phyloP scores from a whole-genome alignment of 176 grass and related monocot genomes.

The Oryza meyeriana region DNA sequence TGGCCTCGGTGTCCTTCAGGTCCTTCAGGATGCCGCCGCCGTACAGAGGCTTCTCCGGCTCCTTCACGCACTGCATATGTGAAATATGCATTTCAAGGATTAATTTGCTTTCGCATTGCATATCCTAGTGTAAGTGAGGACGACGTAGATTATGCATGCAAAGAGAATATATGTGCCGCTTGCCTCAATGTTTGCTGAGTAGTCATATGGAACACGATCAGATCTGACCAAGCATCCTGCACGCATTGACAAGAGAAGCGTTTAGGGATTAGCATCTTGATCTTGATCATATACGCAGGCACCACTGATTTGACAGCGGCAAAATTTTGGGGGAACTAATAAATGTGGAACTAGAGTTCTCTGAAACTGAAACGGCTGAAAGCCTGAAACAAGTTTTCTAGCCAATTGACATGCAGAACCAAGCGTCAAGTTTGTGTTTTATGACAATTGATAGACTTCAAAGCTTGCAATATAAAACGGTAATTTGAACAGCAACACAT shows the following conservation, averaged over 20 bases:
- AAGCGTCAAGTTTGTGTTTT: not conserved
- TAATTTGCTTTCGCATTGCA: not conserved
- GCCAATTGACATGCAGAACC: not conserved
- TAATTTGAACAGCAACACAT: not conserved
- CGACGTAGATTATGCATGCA: not conserved
- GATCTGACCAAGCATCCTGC: conserved; percentile 39
- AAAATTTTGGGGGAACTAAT: not conserved
- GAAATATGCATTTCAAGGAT: not conserved
- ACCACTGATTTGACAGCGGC: not conserved
- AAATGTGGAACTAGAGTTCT: not conserved
- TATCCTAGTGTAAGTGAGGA: not conserved
- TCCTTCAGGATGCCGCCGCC: conserved; percentile 58
- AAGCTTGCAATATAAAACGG: not conserved
- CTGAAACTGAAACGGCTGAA: not conserved
- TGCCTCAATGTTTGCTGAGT: conserved; percentile 60
- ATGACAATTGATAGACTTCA: not conserved
- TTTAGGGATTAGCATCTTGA: conserved; percentile 16
- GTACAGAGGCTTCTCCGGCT: conserved; percentile 54
- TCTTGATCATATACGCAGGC: not conserved
- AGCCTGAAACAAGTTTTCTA: not conserved
- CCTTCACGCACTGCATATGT: conserved; percentile 48
- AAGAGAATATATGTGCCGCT: not conserved
- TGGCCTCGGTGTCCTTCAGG: conserved; percentile 23
- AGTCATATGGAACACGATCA: conserved; percentile 47
- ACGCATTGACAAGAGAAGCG: not conserved